Percentiles rank a stretch among this genome's conserved stretches.
Conservation (phyloP, 2,329 filamentous ascomycete genomes). For the Paecilomyces variotii region DNA sequence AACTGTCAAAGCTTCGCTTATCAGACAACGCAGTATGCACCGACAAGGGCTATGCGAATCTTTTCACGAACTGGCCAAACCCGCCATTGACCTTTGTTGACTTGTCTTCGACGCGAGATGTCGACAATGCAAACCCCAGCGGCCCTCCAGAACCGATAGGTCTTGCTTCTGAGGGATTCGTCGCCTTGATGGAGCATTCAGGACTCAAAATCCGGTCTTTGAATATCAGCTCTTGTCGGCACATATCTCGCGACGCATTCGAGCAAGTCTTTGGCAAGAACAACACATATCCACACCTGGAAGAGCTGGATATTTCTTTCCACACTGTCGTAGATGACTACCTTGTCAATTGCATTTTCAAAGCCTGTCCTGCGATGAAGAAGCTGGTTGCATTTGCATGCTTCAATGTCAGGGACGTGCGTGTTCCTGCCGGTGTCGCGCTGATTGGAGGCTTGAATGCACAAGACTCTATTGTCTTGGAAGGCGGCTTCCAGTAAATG, state of each 20-base stretch:
- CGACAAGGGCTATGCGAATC: slow-evolving; percentile 61
- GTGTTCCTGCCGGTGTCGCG: slow-evolving; percentile 50
- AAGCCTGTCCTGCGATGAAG: slow-evolving; percentile 38
- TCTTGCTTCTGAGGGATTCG: slow-evolving; percentile 67
- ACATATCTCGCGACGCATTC: slow-evolving; percentile 66
- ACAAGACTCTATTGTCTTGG: slow-evolving; percentile 44
- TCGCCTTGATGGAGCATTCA: slow-evolving; percentile 77
- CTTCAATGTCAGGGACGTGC: slow-evolving; percentile 50
- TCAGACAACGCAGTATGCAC: slow-evolving; percentile 68
- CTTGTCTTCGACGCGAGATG: slow-evolving; percentile 66
- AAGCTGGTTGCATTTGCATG: slow-evolving; percentile 57
- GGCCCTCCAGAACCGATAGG: slow-evolving; percentile 58
- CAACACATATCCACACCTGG: slow-evolving; percentile 58
- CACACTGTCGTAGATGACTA: slow-evolving; percentile 37
- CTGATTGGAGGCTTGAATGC: slow-evolving; percentile 53
- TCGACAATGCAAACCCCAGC: slow-evolving; percentile 63
- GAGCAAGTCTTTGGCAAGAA: slow-evolving; percentile 61
- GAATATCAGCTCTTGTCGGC: slow-evolving; percentile 75
- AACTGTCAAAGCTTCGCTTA: slow-evolving; percentile 70
- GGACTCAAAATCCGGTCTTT: slow-evolving; percentile 57
- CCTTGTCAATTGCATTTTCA: slow-evolving; percentile 37
- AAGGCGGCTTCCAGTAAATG: slow-evolving; percentile 10
- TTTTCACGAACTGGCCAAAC: slow-evolving; percentile 74
- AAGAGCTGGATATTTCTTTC: slow-evolving; percentile 70
- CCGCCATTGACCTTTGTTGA: slow-evolving; percentile 63